phyloP scores from a whole-genome alignment of 1,284 basidiomycete species.

The Jaminaea rosea region DNA sequence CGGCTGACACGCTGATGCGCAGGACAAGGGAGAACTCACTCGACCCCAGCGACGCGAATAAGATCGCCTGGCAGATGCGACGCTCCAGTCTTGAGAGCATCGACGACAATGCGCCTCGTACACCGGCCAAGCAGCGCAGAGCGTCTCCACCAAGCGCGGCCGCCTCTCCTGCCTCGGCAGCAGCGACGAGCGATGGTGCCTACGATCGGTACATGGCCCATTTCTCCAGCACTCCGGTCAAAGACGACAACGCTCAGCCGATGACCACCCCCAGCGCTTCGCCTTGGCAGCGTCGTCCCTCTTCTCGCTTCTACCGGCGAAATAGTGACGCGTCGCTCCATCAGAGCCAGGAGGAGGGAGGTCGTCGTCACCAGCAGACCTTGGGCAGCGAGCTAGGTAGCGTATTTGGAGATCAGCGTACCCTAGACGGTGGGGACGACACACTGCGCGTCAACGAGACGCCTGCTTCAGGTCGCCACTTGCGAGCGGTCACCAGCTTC shows the following conservation, averaged over 20 bases:
- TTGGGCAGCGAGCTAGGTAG: slow-evolving; percentile 38
- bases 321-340: too few species aligned
- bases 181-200: neutral
- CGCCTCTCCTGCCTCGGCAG: too few species aligned
- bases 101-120: too few species aligned
- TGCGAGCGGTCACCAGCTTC: neutral
- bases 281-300: too few species aligned
- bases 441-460: neutral
- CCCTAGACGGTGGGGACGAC: neutral
- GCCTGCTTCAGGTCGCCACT: neutral
- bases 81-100: neutral
- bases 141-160: too few species aligned
- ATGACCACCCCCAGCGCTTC: too few species aligned
- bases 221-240: too few species aligned
- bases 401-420: slow-evolving; percentile 16
- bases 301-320: too few species aligned
- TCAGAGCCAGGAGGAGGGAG: neutral
- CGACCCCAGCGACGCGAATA: neutral
- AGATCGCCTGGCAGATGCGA: neutral
- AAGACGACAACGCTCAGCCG: too few species aligned
- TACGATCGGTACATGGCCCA: too few species aligned
- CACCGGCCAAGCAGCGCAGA: too few species aligned
- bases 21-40: neutral
- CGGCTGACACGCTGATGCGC: too few species aligned
- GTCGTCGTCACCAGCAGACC: neutral